A percentile compares a stretch with the other conserved stretches of the same genome.
Conservation (phyloP, 108 stramenopile genomes). For the Skeletonema menzelii region DNA sequence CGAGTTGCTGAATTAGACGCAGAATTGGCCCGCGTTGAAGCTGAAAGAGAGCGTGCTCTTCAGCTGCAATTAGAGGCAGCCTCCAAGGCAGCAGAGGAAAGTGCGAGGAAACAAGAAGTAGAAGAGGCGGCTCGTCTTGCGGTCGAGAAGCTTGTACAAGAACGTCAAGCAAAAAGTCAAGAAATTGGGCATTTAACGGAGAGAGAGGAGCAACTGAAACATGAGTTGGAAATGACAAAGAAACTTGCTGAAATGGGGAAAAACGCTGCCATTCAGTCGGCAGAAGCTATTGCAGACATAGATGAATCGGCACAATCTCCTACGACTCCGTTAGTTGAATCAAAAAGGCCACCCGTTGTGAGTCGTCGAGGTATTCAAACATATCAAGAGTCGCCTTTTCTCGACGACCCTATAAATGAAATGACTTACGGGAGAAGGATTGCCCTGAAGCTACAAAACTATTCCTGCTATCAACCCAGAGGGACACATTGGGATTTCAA, state of each 20-base stretch:
- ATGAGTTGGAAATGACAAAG: constrained; percentile 42
- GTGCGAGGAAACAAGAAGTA: constrained; percentile 12
- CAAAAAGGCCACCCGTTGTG: constrained; percentile 34
- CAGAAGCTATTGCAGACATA: background rate
- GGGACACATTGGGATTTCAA: constrained; percentile 41
- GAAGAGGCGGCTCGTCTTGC: constrained; percentile 48
- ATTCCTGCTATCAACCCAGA: constrained; percentile 75
- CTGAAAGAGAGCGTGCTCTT: constrained; percentile 32
- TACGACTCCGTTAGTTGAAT: background rate
- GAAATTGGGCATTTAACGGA: constrained; percentile 29
- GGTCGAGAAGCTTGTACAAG: constrained; percentile 35
- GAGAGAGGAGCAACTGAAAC: constrained; percentile 31
- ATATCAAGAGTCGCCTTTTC: constrained; percentile 29
- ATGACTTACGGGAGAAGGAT: constrained; percentile 78
- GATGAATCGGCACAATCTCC: background rate
- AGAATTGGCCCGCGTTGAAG: constrained; percentile 32
- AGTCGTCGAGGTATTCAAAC: constrained; percentile 19
- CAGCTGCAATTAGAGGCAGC: constrained; percentile 34
- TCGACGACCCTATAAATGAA: constrained; percentile 44
- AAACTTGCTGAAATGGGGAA: constrained; percentile 16
- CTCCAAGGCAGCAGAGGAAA: constrained; percentile 28
- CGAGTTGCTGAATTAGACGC: constrained; percentile 39
- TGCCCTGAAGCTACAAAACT: constrained; percentile 53
- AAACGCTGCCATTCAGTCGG: constrained; percentile 7
- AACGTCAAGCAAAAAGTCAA: constrained; percentile 23